Evolutionary conservation across 1,139 yeast species (phyloP).

Genomic region (Diutina siamensis): DNA sequence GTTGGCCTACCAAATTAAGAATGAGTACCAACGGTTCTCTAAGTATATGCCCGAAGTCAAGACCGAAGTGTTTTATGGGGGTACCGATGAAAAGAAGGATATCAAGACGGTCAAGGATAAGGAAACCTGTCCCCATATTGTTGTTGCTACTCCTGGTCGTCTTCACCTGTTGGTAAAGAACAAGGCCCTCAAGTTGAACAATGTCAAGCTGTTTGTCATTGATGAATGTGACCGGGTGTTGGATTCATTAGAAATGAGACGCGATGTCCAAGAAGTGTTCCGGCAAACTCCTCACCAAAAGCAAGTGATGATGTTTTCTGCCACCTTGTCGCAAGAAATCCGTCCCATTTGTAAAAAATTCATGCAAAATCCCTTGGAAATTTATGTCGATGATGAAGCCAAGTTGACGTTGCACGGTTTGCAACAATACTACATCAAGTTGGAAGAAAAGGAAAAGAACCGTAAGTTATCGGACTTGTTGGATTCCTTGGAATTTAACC

Average conservation of each 20-base stretch:
- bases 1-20: conserved; percentile 95
- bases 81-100: conserved; percentile 80
- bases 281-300: conserved; percentile 96
- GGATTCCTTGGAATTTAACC: conserved; percentile 93
- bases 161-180: conserved; percentile 89
- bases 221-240: conserved; percentile 98
- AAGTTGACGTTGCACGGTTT: conserved; percentile 95
- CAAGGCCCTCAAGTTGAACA: conserved; percentile 75
- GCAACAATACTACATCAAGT: conserved; percentile 90
- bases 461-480: conserved; percentile 84
- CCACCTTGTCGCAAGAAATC: conserved; percentile 88
- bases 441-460: conserved; percentile 88
- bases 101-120: conserved; percentile 81
- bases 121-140: conserved; percentile 92
- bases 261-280: conserved; percentile 97
- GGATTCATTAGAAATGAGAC: conserved; percentile 89
- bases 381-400: conserved; percentile 95
- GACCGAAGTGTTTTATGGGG: conserved; percentile 96
- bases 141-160: conserved; percentile 98
- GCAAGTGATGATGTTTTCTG: conserved; percentile 99
- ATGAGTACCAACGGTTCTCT: conserved; percentile 95
- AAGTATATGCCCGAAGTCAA: conserved; percentile 97
- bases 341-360: conserved; percentile 96
- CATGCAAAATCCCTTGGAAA: conserved; percentile 96
- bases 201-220: conserved; percentile 88